Conservation (phyloP, 2,329 filamentous ascomycete genomes). For the Colletotrichum tropicale region DNA sequence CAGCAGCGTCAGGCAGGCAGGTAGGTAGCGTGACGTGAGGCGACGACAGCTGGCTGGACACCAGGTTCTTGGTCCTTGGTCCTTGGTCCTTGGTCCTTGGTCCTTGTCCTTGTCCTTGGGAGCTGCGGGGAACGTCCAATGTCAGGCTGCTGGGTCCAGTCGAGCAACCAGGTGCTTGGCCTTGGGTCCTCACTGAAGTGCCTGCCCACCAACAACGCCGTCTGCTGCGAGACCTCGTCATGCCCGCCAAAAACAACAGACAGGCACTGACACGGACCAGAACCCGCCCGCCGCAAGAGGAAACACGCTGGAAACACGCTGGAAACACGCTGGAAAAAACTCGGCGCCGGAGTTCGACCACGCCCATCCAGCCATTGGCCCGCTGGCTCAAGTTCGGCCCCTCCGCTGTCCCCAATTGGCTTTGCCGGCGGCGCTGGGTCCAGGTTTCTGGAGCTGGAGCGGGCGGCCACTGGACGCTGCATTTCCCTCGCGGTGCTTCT, state of each 20-base stretch:
- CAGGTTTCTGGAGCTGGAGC: not conserved
- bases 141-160: not conserved
- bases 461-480: not conserved
- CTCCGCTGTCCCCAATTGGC: conserved; percentile 6
- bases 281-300: not conserved
- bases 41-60: not conserved
- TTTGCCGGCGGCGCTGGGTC: not conserved
- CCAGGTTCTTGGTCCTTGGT: not conserved
- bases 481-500: conserved; percentile 4
- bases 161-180: not conserved
- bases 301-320: not conserved
- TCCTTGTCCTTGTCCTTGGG: not conserved
- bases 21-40: not conserved
- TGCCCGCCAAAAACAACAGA: not conserved
- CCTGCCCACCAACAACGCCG: not conserved
- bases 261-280: not conserved
- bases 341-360: not conserved
- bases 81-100: too few relatives aligned
- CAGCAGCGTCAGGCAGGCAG: not conserved
- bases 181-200: not conserved
- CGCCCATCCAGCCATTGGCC: not conserved
- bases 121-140: not conserved
- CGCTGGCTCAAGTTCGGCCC: not conserved
- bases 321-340: conserved; percentile 2
- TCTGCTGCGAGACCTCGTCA: not conserved